Conservation (phyloP, 2,329 filamentous ascomycete genomes). For the Pseudocercospora ulei region DNA sequence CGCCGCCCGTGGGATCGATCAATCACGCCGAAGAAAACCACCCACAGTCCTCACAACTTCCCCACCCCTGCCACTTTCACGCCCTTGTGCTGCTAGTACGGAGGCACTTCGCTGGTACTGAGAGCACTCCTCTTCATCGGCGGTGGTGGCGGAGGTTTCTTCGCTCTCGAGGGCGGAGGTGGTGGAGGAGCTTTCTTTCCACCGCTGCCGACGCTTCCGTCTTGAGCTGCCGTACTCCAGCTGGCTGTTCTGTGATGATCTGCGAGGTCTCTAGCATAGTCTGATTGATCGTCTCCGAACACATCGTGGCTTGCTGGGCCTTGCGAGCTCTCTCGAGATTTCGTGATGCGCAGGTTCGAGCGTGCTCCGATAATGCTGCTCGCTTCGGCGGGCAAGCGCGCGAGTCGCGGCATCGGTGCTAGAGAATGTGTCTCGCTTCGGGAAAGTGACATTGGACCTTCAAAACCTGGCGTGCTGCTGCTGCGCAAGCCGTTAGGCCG, state of each 20-base stretch:
- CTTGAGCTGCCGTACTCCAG: slow-evolving; percentile 34
- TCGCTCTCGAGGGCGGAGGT: slow-evolving; percentile 48
- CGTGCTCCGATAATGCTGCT: slow-evolving; percentile 43
- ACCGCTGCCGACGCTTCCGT: slow-evolving; percentile 21
- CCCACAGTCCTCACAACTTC: not conserved
- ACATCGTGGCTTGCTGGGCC: slow-evolving; percentile 35
- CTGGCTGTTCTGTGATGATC: slow-evolving; percentile 41
- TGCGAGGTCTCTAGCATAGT: slow-evolving; percentile 32
- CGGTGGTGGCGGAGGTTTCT: slow-evolving; percentile 53
- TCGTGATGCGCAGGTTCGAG: slow-evolving; percentile 39
- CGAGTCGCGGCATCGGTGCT: slow-evolving; percentile 39
- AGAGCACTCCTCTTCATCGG: slow-evolving; percentile 52
- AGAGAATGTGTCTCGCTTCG: slow-evolving; percentile 43
- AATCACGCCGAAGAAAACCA: too few relatives aligned
- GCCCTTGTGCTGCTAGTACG: slow-evolving; percentile 21
- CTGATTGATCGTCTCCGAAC: slow-evolving; percentile 46
- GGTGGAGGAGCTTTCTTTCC: slow-evolving; percentile 53
- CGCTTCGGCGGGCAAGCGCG: slow-evolving; percentile 49
- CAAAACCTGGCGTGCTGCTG: slow-evolving; percentile 44
- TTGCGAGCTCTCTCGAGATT: slow-evolving; percentile 24
- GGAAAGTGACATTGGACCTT: slow-evolving; percentile 42
- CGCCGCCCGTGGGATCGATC: too few relatives aligned
- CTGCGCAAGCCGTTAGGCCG: slow-evolving; percentile 44
- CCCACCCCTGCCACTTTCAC: slow-evolving; percentile 3
- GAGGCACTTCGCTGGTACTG: slow-evolving; percentile 35